A percentile compares a stretch with the other conserved stretches of the same genome.
These are phyloP conservation scores for Cystobasidium slooffiae DNA, from an alignment of 1,284 basidiomycete species.

Conservation along the genomic window DNA sequence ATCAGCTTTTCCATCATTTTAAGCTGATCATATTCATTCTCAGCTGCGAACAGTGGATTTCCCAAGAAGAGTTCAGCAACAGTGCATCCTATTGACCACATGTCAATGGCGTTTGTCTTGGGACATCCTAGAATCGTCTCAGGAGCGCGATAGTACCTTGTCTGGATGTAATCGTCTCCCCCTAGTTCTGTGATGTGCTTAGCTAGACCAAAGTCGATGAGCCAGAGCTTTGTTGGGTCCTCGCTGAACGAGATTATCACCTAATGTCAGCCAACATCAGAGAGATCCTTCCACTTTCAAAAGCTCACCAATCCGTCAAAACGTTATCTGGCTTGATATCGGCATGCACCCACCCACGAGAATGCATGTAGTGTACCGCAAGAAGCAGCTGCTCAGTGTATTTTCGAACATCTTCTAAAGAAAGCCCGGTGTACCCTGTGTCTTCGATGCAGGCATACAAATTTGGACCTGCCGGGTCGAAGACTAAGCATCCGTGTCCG, in stretches of 20 bases:
- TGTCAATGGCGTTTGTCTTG: conserved; percentile 90
- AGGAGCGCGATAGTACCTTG: conserved; percentile 95
- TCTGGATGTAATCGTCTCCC: conserved; percentile 99
- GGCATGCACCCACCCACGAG: conserved; percentile 93
- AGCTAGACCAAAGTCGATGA: conserved; percentile 97
- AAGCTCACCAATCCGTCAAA: conserved; percentile 81
- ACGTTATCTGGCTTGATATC: conserved; percentile 98
- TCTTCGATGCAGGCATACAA: conserved; percentile 99
- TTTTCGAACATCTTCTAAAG: conserved; percentile 94
- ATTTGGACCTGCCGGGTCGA: conserved; percentile 95
- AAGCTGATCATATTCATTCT: conserved; percentile 98
- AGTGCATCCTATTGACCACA: conserved; percentile 95
- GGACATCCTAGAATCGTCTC: conserved; percentile 94
- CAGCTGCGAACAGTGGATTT: conserved; percentile 93
- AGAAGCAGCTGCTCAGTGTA: conserved; percentile 96
- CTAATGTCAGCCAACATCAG: background rate
- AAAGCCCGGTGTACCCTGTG: conserved; percentile 96
- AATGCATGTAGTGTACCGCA: conserved; percentile 87
- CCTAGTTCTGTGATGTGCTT: conserved; percentile 93
- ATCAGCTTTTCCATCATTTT: conserved; percentile 97
- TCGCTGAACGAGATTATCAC: conserved; percentile 63
- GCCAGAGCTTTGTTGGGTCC: conserved; percentile 96
- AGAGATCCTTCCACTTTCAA: background rate
- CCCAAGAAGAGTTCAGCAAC: conserved; percentile 97
- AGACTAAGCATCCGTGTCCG: conserved; percentile 89